A percentile compares a stretch with the other conserved stretches of the same genome.
These are phyloP conservation scores for Leishmania major DNA, from an alignment of 208 protist species.

Conservation along the genomic window DNA sequence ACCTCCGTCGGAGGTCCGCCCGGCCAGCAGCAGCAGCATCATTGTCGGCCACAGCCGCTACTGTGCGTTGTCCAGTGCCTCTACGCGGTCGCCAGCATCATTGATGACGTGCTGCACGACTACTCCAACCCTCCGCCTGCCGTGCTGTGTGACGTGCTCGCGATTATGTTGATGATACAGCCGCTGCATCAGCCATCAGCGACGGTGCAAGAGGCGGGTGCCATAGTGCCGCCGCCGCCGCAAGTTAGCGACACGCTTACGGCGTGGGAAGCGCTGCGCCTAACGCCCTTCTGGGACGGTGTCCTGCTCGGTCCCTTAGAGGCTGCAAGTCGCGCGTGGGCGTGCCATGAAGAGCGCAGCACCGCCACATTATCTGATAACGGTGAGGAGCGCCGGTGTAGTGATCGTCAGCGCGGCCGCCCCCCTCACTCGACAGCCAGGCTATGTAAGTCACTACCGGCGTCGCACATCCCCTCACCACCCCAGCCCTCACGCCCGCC, in stretches of 20 bases:
- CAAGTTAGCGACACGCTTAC: background rate
- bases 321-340: slow-evolving; percentile 14
- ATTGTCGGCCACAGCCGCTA: background rate
- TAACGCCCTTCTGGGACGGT: slow-evolving; percentile 21
- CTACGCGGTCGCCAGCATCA: slow-evolving; percentile 27
- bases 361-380: background rate
- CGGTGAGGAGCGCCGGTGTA: background rate
- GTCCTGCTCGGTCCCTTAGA: slow-evolving; percentile 15
- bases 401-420: background rate
- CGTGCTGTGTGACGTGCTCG: slow-evolving; percentile 40
- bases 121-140: slow-evolving; percentile 38
- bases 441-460: background rate
- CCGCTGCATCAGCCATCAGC: slow-evolving; percentile 1
- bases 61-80: slow-evolving; percentile 34
- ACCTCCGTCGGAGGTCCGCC: background rate
- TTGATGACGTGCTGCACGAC: slow-evolving; percentile 62
- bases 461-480: background rate
- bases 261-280: slow-evolving; percentile 19
- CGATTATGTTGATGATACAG: slow-evolving; percentile 13
- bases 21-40: background rate
- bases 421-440: background rate
- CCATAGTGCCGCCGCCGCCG: background rate
- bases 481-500: background rate
- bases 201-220: background rate
- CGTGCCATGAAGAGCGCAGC: background rate